Evolutionary conservation across 2,329 filamentous ascomycete species (phyloP).

Genomic region (Xylariaceae sp.): DNA sequence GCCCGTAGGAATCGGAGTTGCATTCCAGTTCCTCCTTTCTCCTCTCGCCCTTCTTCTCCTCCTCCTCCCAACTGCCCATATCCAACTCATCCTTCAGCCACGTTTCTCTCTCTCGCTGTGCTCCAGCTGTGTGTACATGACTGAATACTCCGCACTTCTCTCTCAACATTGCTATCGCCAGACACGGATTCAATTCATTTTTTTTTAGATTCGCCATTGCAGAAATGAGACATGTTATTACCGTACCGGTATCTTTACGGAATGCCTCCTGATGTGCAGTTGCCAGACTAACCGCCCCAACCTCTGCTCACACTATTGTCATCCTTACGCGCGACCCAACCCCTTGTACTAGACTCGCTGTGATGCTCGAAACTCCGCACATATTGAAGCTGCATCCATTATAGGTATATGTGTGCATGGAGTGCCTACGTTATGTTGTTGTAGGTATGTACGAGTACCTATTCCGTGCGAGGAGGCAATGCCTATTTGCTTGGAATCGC

Average conservation of each 20-base stretch:
- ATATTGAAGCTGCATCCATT: not conserved
- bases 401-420: not conserved
- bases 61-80: not conserved
- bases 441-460: not conserved
- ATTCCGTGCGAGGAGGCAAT: not conserved
- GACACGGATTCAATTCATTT: slow-evolving; percentile 13
- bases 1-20: slow-evolving; percentile 6
- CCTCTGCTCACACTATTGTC: not conserved
- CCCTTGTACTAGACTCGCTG: not conserved
- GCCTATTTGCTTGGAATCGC: not conserved
- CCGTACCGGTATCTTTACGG: not conserved
- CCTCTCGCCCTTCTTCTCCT: not conserved
- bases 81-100: slow-evolving; percentile 2
- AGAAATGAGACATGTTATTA: not conserved
- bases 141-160: not conserved
- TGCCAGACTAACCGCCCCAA: not conserved
- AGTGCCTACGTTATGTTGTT: not conserved
- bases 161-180: slow-evolving; percentile 8
- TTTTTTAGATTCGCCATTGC: not conserved
- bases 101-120: not conserved
- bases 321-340: not conserved
- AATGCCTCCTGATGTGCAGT: too few relatives aligned
- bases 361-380: not conserved
- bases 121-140: not conserved
- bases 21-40: slow-evolving; percentile 2